Percentiles rank a stretch among this genome's conserved stretches.
These are phyloP conservation scores for Daldinia childiae DNA, from an alignment of 495 filamentous ascomycete species.

Conservation along the genomic window DNA sequence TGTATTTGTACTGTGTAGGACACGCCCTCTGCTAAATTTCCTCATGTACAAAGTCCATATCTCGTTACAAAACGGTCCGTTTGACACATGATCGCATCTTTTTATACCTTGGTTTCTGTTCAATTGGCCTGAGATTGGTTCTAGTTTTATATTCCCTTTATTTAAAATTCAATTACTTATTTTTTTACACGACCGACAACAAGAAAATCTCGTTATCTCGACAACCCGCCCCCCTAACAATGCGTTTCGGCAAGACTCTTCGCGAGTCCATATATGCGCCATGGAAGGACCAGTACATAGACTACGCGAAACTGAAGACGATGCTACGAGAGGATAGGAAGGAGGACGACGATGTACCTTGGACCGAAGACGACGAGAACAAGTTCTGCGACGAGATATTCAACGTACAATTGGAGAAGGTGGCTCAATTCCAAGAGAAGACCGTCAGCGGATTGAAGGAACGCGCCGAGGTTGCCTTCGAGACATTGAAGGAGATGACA, in stretches of 20 bases:
- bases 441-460: slow-evolving; percentile 77
- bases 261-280: slow-evolving; percentile 81
- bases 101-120: not conserved
- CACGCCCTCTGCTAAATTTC: slow-evolving; percentile 2
- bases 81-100: not conserved
- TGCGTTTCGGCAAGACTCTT: slow-evolving; percentile 94
- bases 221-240: slow-evolving; percentile 47
- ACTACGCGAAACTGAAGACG: slow-evolving; percentile 90
- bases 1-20: slow-evolving; percentile 20
- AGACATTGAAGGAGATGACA: slow-evolving; percentile 67
- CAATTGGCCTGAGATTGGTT: not conserved
- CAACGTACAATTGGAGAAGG: slow-evolving; percentile 95
- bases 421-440: slow-evolving; percentile 84
- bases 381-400: slow-evolving; percentile 93
- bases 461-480: slow-evolving; percentile 67
- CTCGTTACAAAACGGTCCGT: not conserved
- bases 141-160: not conserved
- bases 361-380: slow-evolving; percentile 97
- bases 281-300: slow-evolving; percentile 93
- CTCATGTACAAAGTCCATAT: too few species aligned
- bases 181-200: not conserved
- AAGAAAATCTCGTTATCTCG: not conserved
- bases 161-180: not conserved
- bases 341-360: slow-evolving; percentile 67
- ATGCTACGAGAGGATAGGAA: slow-evolving; percentile 78